Evolutionary conservation across 2,329 filamentous ascomycete genomes (phyloP), one percentile per base, ranked within the genome.

Genomic region (Curvularia sp.): DNA sequence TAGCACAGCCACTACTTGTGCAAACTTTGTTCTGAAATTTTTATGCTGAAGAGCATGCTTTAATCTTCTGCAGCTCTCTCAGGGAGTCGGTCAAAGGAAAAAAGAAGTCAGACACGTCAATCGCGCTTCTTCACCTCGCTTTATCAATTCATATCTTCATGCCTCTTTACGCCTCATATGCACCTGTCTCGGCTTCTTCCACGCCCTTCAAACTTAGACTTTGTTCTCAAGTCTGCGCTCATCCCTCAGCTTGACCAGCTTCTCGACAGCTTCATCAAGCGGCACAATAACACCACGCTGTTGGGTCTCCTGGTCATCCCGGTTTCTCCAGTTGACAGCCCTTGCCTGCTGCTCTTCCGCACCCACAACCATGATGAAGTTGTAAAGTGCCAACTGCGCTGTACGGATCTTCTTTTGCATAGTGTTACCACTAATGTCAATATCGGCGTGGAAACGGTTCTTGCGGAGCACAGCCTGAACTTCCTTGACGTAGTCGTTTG

Each of bases 321-420:
- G 80, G 74, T 88, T 88, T 41, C 87, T 81, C 67, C 88, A 86
- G 72, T 89, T 89, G 61, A 88, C 85, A 3, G 83, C 81, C 57
- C 84, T 79, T 19, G 78, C 78, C 63, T 87, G 82, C 74, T 82
- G 83, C 77, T 89, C 87, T 69, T 86, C 79, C 3, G 85, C 86
- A 56, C 87, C 87, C 18, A 89, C 85, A 34, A 89, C 86, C 70
- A 93, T 90, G 69, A 93, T 90, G 78, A 90, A 93, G 81, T 93
- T 93, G 81, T 93, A 94, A 78, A 93, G 89, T 51, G 88, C 83
- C 69, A 94, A 78, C 79, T 95, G 91, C 13, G 88, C 91, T 55
- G 86, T 93, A 68, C 91, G 88, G 67, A 95, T 92, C 86, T 95
- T 95, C 86, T 95, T 94, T 77, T 92, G 89, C 80, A 95, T 87